Base-by-base conservation (phyloP, 2,329 filamentous ascomycete genomes). In the Fusarium buharicum region DNA sequence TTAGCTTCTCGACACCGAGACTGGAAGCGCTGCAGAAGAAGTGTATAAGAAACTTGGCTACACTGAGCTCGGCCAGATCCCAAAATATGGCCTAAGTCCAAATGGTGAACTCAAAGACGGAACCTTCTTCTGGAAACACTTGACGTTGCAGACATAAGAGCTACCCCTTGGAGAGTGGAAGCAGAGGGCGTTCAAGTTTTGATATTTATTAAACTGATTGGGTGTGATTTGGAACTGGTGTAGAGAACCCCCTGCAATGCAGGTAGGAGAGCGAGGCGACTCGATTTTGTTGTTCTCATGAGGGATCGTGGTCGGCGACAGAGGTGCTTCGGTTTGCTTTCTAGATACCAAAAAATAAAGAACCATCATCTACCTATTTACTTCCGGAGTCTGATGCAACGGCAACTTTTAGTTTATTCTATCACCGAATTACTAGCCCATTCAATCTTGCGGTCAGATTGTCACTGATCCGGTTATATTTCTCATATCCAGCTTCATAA, bases 111-210 rank as follows among this genome's bases (percentile, higher is more conserved):
- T 83, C 50, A 80, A 78, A 61, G 81, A 82, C 59, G 81, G 80
- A 48, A 79, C 81, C 0, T 84, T 86, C 64, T 85, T 86, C 66
- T 88, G 86, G 72, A 88, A 87, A 73, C 79, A 84, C 54, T 74
- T 59, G 22, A n/a, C 49, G 33, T 34, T 88, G 31, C 55, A 62
- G 12, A 37, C 55, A 40, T 68, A 17, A 68, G 34, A 11, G 6
- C 2, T 43, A 38, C 16, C 16, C 13, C 10, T 33, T 6, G 13
- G 12, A 10, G 12, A 22, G 36, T 10, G 33, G 18, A 38, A 43
- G 24, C 24, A 12, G 12, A 18, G 28, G 8, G 16, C 38, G 5
- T 49, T 27, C n/a, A 24, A 5, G 8, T 38, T 34, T 27, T 39
- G 31, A 17, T 13, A n/a, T 33, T n/a, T 13, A n/a, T 33, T n/a